These are phyloP conservation scores for Asterella californica DNA, from an alignment of 225 moss, liverwort and hornwort species.

Conservation along the genomic window DNA sequence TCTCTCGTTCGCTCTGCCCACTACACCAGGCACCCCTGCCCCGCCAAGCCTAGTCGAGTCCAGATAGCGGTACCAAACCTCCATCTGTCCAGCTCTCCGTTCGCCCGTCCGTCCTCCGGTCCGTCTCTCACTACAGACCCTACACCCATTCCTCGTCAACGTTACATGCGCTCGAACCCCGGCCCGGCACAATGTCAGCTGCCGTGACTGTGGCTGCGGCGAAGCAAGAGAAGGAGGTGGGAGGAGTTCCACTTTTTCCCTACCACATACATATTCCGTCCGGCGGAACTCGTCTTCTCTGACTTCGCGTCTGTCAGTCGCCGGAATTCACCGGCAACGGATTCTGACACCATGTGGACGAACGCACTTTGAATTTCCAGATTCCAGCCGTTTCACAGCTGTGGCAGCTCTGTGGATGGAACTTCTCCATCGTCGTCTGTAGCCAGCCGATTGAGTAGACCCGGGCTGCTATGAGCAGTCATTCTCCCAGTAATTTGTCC, in stretches of 20 bases:
- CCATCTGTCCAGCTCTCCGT: neutral
- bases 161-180: too few species aligned
- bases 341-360: slow-evolving; percentile 9
- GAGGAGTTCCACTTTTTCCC: neutral
- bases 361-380: neutral
- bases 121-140: neutral
- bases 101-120: neutral
- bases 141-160: neutral
- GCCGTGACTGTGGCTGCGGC: neutral
- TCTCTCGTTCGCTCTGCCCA: neutral
- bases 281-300: neutral
- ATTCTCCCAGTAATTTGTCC: too few species aligned
- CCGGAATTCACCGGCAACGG: slow-evolving; percentile 10
- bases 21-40: neutral
- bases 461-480: neutral
- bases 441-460: neutral
- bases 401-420: slow-evolving; percentile 4
- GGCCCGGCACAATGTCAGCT: neutral
- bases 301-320: neutral
- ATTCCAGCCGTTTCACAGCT: slow-evolving; percentile 21
- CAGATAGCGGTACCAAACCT: neutral
- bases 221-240: too few species aligned
- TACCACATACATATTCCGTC: neutral
- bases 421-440: neutral
- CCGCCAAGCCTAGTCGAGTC: neutral